Evolutionary conservation across 345 rosid genomes (phyloP).

Genomic region (Viola odorata): DNA sequence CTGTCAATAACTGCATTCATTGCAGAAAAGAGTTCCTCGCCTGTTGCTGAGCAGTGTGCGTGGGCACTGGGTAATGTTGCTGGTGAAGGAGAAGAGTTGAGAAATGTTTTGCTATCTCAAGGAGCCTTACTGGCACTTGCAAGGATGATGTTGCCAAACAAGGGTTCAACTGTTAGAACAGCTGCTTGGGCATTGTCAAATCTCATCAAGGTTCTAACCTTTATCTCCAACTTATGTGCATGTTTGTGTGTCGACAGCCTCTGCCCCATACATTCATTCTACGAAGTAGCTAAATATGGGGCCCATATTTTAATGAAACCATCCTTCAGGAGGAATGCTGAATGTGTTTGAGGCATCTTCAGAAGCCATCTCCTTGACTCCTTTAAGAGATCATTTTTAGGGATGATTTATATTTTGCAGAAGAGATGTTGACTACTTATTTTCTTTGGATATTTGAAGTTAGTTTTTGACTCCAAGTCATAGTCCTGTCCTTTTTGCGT

Average conservation of each 20-base stretch:
- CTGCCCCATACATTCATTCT: neutral
- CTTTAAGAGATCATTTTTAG: too few species aligned
- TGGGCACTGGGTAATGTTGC: conserved; percentile 99
- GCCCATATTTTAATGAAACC: too few species aligned
- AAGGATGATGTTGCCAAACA: conserved; percentile 88
- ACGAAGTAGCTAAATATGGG: neutral
- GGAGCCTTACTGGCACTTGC: conserved; percentile 90
- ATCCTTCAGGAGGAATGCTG: too few species aligned
- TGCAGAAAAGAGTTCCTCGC: conserved; percentile 79
- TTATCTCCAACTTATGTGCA: conserved; percentile 2
- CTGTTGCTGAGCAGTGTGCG: conserved; percentile 95
- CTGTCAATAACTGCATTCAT: conserved; percentile 17
- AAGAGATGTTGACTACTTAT: too few species aligned
- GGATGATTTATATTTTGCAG: too few species aligned
- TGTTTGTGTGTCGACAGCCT: neutral
- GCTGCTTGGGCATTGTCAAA: conserved; percentile 99
- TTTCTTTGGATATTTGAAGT: too few species aligned
- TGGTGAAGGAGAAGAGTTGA: conserved; percentile 91
- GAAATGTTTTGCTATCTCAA: conserved; percentile 79
- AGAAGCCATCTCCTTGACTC: too few species aligned
- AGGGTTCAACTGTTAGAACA: conserved; percentile 89
- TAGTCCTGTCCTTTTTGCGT: too few species aligned
- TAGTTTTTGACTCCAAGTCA: too few species aligned
- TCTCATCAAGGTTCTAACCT: conserved; percentile 67
- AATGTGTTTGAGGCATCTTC: too few species aligned